Evolutionary conservation across 2,329 filamentous ascomycete species (phyloP), one percentile per base, ranked within the genome.

Genomic region (Colletotrichum liaoningense): DNA sequence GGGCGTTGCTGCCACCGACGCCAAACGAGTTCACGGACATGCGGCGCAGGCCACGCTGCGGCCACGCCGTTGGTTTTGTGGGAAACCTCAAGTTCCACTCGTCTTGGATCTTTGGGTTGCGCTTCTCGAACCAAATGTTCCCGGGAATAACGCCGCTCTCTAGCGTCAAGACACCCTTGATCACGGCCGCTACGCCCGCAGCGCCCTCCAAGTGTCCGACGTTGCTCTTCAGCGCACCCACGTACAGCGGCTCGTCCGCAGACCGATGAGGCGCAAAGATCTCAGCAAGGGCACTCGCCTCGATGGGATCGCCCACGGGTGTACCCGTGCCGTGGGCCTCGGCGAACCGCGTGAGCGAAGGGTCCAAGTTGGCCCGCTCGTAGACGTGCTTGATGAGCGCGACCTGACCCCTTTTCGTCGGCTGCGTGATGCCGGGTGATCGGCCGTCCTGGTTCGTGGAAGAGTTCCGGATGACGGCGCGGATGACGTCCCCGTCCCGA

Each of bases 261-360:
- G 83, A 82, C 11, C 85, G 81, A 4, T 82, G 81, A 19, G 78
- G 69, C 5, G 83, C 81, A 35, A 88, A 84, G 0, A 87, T 83
- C 9, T 82, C 81, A 33, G 83, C 79, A 52, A 90, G 84, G 3
- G 86, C 88, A 19, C 79, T 80, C 1, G 86, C 86, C 71, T 91
- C 89, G 22, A 87, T 85, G 0, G 88, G 88, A 69, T 91, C 89
- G 1, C 89, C 89, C 3, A 86, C 85, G 30, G 82, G 82, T 22
- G 89, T 91, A 7, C 88, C 89, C 0, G 89, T 90, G 19, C 88
- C 89, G 6, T 89, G 87, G 16, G 83, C 83, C 74, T 89, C 86
- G 42, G 84, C 76, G 65, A 80, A 84, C 4, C 78, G 79, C 5
- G 77, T 78, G 2, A 74, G 62, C 14, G 57, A 57, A 22, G 79